phyloP scores from a whole-genome alignment of 352 stramenopile species.

The Pythium scleroteichum region DNA sequence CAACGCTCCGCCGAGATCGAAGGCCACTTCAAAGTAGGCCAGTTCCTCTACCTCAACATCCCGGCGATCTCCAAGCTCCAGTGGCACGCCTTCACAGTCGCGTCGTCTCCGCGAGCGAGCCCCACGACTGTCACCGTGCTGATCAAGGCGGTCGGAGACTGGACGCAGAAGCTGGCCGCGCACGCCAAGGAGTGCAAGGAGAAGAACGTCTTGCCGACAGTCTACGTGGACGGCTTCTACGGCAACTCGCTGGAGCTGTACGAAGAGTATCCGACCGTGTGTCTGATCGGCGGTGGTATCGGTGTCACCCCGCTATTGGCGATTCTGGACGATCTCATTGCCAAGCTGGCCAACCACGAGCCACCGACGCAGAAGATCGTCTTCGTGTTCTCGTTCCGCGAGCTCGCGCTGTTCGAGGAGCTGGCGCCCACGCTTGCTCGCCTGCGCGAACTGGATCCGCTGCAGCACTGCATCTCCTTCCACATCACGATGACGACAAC shows the following conservation, averaged over 20 bases:
- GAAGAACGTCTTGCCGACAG: conserved; percentile 14
- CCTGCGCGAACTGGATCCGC: conserved; percentile 32
- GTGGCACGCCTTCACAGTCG: conserved; percentile 52
- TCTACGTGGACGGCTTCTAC: conserved; percentile 51
- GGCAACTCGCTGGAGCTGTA: conserved; percentile 32
- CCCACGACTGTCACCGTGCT: conserved; percentile 34
- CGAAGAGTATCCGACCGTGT: conserved; percentile 34
- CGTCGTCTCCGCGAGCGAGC: conserved; percentile 31
- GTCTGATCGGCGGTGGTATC: conserved; percentile 15
- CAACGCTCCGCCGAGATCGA: conserved; percentile 12
- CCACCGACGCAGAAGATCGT: conserved; percentile 18
- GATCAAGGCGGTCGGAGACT: conserved; percentile 42
- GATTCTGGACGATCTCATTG: conserved; percentile 41
- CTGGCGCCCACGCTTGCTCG: conserved; percentile 27
- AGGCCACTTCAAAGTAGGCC: conserved; percentile 30
- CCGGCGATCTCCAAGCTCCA: conserved; percentile 44
- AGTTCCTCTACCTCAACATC: conserved; percentile 47
- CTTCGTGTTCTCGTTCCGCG: conserved; percentile 42
- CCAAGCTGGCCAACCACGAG: conserved; percentile 14
- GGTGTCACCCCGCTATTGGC: conserved; percentile 32
- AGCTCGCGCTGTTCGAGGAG: conserved; percentile 36
- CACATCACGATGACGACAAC: conserved; percentile 25
- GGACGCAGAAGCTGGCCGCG: conserved; percentile 28
- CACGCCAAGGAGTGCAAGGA: conserved; percentile 35
- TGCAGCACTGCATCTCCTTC: conserved; percentile 23